Evolutionary conservation across 2,329 filamentous ascomycete genomes (phyloP).

Genomic region (Pleomassaria siparia): DNA sequence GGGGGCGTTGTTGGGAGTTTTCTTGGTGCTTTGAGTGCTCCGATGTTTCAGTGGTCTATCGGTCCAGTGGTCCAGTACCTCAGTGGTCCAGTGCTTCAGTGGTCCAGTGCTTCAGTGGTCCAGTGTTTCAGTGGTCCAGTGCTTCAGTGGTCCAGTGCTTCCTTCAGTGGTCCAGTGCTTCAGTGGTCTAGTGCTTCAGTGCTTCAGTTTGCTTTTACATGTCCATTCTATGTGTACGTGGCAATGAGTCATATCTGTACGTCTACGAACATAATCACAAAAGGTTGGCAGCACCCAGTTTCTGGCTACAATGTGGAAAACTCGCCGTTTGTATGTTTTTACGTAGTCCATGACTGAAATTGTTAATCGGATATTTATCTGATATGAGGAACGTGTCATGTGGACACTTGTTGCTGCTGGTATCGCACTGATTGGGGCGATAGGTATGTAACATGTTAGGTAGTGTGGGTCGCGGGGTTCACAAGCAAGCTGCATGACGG

Average conservation of each 20-base stretch:
- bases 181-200: too few species aligned
- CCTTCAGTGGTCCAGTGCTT: too few species aligned
- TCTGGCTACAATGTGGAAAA: not conserved
- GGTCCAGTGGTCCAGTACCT: too few species aligned
- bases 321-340: not conserved
- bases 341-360: not conserved
- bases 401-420: not conserved
- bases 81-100: too few species aligned
- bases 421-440: conserved; percentile 4
- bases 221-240: not conserved
- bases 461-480: conserved; percentile 3
- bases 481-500: not conserved
- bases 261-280: too few species aligned
- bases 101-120: too few species aligned
- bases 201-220: too few species aligned
- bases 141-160: too few species aligned
- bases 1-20: conserved; percentile 12
- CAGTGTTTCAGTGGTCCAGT: too few species aligned
- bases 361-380: not conserved
- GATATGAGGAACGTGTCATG: conserved; percentile 3
- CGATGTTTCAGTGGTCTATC: too few species aligned
- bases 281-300: conserved; percentile 1
- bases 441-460: conserved; percentile 1
- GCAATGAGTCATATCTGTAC: conserved; percentile 11
- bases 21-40: not conserved